Base-by-base conservation (phyloP, 2,329 filamentous ascomycete species). In the Seiridium unicorne region DNA sequence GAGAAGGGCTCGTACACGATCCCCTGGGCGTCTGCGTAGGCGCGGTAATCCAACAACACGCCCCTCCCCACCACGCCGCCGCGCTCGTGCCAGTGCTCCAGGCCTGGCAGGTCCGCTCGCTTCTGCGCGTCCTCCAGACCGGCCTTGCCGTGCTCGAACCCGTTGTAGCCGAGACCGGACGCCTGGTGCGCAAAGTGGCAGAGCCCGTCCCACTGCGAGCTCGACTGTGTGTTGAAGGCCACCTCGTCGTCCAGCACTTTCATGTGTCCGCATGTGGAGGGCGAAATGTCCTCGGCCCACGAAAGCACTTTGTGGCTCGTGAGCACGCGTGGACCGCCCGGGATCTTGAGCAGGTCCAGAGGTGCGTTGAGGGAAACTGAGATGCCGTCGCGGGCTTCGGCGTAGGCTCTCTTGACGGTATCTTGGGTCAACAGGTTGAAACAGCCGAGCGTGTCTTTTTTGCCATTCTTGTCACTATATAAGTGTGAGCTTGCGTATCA, bases 21-120 rank as follows among this genome's bases (percentile, higher is more conserved):
- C 9, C 70, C 69, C 13, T 78, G 70, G 1, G 64, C 65, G 32
- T 77, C 69, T 9, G 77, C 77, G 74, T 77, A 84, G 1, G 74
- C 67, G 5, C 76, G 77, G 58, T 81, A 86, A 68, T 88, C 85
- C 0, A 84, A 69, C 0, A 85, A 71, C 2, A 84, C 73, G 26
- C 81, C 81, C 0, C 82, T 76, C 3, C 81, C 81, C 2, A 79
- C 78, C 5, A 84, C 76, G 42, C 80, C 79, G 2, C 74, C 80
- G n/a, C 57, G 57, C 34, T 57, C 48, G 11, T 62, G 60, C 60
- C 60, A 62, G 32, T 58, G 54, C 40, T 62, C 60, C 11, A 62
- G 42, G 13, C 51, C 38, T 13, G 60, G 60, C 9, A 62, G 35
- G 13, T 13, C 8, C 13, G 3, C 3, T 0, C 31, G n/a, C 60